Conservation (phyloP, 164 flowering plant genomes). For the Sedum album region DNA sequence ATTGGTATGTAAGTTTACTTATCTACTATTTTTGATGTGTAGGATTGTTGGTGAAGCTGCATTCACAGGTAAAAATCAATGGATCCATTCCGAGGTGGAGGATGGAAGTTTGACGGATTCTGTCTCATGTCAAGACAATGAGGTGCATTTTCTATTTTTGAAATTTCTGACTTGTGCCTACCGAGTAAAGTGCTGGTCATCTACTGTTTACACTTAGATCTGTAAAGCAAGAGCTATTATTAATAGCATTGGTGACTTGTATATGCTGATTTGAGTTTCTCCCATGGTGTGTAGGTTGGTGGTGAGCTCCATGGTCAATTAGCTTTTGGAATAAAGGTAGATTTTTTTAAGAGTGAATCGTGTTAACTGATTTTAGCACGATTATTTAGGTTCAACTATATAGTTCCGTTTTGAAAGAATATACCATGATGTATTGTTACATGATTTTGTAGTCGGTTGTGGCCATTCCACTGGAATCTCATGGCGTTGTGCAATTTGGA, state of each 20-base stretch:
- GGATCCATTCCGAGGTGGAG: constrained; percentile 48
- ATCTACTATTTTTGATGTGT: constrained; percentile 4
- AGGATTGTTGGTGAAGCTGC: constrained; percentile 70
- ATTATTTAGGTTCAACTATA: background rate
- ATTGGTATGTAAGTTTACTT: background rate
- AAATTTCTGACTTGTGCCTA: background rate
- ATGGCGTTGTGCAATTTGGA: constrained; percentile 73
- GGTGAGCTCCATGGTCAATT: constrained; percentile 40
- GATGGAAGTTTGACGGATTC: constrained; percentile 23
- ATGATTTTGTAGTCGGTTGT: constrained; percentile 65
- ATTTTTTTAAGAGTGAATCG: background rate
- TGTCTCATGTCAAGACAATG: constrained; percentile 19
- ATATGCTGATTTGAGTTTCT: constrained; percentile 3
- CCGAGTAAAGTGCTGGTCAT: background rate
- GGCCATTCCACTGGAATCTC: constrained; percentile 47
- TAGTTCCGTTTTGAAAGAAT: background rate
- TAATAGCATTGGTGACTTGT: background rate
- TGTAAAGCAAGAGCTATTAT: background rate
- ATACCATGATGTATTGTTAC: constrained; percentile 7
- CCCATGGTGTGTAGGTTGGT: constrained; percentile 32
- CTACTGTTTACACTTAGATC: background rate
- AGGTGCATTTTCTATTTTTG: constrained; percentile 25
- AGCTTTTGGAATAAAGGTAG: constrained; percentile 68
- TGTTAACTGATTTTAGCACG: background rate
- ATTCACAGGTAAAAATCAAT: constrained; percentile 44